Conservation (phyloP, 2,329 filamentous ascomycete genomes). For the Neurospora sp. region DNA sequence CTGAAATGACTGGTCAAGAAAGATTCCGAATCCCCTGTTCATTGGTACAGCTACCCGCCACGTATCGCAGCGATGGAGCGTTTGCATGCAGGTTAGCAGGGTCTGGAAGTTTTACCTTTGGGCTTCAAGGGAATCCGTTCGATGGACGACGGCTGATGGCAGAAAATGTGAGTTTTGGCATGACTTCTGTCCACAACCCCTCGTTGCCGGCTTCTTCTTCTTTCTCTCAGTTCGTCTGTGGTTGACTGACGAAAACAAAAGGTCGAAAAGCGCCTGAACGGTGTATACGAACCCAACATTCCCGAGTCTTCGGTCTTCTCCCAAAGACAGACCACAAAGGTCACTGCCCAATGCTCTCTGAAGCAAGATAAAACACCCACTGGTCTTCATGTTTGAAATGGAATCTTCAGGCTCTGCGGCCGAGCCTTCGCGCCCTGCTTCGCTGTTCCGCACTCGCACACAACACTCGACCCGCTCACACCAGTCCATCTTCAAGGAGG, state of each 20-base stretch:
- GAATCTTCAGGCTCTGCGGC: not conserved
- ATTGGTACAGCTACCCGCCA: not conserved
- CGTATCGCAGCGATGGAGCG: not conserved
- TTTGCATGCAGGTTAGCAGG: not conserved
- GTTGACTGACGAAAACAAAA: not conserved
- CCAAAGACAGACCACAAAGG: not conserved
- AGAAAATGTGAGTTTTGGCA: not conserved
- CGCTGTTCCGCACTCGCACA: not conserved
- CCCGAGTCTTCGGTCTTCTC: not conserved
- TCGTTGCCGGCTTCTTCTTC: not conserved
- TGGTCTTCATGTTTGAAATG: not conserved
- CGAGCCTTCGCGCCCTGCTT: not conserved
- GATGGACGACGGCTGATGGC: not conserved
- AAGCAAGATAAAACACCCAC: not conserved
- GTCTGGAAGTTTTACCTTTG: not conserved
- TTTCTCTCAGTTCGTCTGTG: not conserved
- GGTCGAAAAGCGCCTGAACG: not conserved
- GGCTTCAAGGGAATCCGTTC: not conserved
- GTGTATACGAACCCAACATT: not conserved
- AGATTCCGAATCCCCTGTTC: not conserved
- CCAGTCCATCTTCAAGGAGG: slow-evolving; percentile 16
- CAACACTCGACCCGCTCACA: slow-evolving; percentile 8
- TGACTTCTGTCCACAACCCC: not conserved
- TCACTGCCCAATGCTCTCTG: not conserved
- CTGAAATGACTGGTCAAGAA: not conserved